phyloP scores from a whole-genome alignment of 176 grass and related monocot species.

The Melocanna baccifera region DNA sequence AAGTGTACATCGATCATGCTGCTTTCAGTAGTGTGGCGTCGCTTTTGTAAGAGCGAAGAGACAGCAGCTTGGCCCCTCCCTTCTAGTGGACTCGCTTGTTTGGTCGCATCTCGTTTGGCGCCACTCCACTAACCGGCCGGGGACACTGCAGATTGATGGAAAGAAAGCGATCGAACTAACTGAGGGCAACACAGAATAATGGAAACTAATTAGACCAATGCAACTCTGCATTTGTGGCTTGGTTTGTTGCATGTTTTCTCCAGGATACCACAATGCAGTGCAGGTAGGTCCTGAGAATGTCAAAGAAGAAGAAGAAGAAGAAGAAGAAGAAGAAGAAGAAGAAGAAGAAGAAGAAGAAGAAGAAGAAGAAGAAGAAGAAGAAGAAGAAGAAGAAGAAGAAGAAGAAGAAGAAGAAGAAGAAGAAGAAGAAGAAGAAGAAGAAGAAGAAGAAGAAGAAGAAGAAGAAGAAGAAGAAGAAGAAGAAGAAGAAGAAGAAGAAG shows the following conservation, averaged over 20 bases:
- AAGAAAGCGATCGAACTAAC: slow-evolving; percentile 14
- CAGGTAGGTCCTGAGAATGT: neutral
- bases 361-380: too few relatives aligned
- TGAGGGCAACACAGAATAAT: neutral
- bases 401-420: too few relatives aligned
- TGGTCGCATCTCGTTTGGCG: slow-evolving; percentile 46
- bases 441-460: too few relatives aligned
- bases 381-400: neutral
- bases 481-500: too few relatives aligned
- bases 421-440: neutral
- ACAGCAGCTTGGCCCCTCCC: neutral
- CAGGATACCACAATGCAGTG: neutral
- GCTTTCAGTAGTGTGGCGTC: slow-evolving; percentile 22
- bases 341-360: too few relatives aligned
- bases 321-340: too few relatives aligned
- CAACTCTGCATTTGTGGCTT: neutral
- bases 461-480: too few relatives aligned
- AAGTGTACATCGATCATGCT: neutral
- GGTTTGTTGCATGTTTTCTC: slow-evolving; percentile 1
- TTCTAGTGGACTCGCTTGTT: slow-evolving; percentile 32
- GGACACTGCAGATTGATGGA: slow-evolving; percentile 12
- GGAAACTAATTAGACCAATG: neutral
- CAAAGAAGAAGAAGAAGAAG: neutral
- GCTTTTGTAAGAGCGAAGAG: slow-evolving; percentile 19
- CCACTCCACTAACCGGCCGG: slow-evolving; percentile 35